Percentiles rank a stretch among this genome's conserved stretches.
phyloP scores from a whole-genome alignment of 140 eudicot genomes.

The Cichorium intybus region DNA sequence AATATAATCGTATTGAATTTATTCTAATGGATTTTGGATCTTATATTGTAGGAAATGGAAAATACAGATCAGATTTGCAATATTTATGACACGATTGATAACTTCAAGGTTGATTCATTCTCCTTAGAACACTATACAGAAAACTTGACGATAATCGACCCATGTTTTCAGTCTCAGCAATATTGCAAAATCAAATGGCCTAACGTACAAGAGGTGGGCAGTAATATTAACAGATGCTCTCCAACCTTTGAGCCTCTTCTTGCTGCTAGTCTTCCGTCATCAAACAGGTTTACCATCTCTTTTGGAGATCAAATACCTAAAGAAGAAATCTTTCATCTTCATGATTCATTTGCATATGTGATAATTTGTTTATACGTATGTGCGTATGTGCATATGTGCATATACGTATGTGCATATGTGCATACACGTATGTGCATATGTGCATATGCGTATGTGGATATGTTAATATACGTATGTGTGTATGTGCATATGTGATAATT shows the following conservation, averaged over 20 bases:
- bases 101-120: constrained; percentile 20
- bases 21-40: not conserved
- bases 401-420: too few relatives aligned
- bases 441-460: too few relatives aligned
- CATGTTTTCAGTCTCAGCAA: constrained; percentile 5
- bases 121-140: constrained; percentile 13
- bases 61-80: constrained; percentile 14
- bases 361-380: too few relatives aligned
- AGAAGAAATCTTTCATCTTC: not conserved
- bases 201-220: not conserved
- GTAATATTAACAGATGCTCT: not conserved
- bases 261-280: constrained; percentile 2
- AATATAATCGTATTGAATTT: not conserved
- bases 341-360: constrained; percentile 10
- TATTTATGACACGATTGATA: constrained; percentile 5
- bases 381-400: too few relatives aligned
- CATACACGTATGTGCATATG: too few relatives aligned
- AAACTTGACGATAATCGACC: constrained; percentile 14
- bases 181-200: too few relatives aligned
- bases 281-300: constrained; percentile 26
- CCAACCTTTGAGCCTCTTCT: constrained; percentile 5
- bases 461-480: too few relatives aligned
- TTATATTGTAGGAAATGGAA: constrained; percentile 26
- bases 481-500: too few relatives aligned
- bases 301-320: constrained; percentile 24